phyloP scores from a whole-genome alignment of 164 flowering plant species.

The Berberis vulgaris region DNA sequence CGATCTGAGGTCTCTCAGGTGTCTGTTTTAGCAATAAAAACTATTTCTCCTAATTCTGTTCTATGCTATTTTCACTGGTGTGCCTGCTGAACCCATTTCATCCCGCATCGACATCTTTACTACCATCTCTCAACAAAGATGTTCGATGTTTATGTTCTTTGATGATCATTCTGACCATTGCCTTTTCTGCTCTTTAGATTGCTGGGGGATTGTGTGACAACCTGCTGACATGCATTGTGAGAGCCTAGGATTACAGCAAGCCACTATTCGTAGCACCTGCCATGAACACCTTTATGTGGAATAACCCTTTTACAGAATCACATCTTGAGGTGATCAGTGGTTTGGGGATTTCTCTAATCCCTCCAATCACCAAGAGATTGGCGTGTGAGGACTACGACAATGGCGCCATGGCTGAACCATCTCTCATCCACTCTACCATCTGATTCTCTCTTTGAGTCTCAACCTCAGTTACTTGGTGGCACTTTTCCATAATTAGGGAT shows the following conservation, averaged over 20 bases:
- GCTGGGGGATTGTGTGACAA: conserved; percentile 91
- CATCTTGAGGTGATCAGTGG: conserved; percentile 60
- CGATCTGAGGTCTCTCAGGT: too few species aligned
- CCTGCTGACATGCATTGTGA: conserved; percentile 72
- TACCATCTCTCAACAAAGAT: neutral
- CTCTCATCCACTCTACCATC: conserved; percentile 56
- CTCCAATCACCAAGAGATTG: conserved; percentile 68
- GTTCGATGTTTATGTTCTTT: neutral
- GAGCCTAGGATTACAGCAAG: conserved; percentile 90
- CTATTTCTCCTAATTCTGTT: too few species aligned
- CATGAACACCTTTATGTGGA: conserved; percentile 97
- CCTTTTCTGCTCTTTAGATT: conserved; percentile 31
- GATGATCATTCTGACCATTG: neutral
- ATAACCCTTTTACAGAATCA: conserved; percentile 69
- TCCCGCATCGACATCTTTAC: too few species aligned
- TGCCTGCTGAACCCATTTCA: too few species aligned
- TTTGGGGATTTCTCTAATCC: conserved; percentile 69
- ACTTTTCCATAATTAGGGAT: too few species aligned
- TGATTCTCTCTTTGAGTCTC: conserved; percentile 52
- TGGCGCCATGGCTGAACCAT: conserved; percentile 96
- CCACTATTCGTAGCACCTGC: conserved; percentile 88
- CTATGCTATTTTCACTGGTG: too few species aligned
- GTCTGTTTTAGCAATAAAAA: too few species aligned
- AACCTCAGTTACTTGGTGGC: conserved; percentile 9
- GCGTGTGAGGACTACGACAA: conserved; percentile 88